Percentiles rank a stretch among this genome's conserved stretches.
These are phyloP conservation scores for Psophocarpus tetragonolobus DNA, from an alignment of 306 rosid genomes.

Conservation along the genomic window DNA sequence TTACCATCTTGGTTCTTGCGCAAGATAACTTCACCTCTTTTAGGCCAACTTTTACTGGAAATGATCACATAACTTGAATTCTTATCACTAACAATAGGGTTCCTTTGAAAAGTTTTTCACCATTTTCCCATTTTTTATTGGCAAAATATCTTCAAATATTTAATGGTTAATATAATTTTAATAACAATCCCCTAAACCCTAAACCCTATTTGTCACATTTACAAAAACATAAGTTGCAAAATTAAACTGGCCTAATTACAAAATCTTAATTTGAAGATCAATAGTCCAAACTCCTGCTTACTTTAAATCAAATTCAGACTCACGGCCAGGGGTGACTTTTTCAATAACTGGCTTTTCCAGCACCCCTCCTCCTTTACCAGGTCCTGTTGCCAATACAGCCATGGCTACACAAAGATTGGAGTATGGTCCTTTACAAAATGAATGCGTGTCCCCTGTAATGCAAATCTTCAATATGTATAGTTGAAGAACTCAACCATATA, in stretches of 20 bases:
- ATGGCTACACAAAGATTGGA: conserved; percentile 51
- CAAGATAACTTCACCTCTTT: conserved; percentile 12
- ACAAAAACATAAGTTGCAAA: not conserved
- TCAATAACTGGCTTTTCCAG: conserved; percentile 66
- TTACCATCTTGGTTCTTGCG: not conserved
- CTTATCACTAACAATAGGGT: not conserved
- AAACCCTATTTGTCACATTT: not conserved
- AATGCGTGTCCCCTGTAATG: conserved; percentile 60
- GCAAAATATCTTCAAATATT: not conserved
- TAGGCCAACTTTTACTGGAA: not conserved
- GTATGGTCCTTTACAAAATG: conserved; percentile 58
- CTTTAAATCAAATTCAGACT: conserved; percentile 74
- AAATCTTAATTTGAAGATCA: conserved; percentile 14
- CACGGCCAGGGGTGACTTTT: conserved; percentile 60
- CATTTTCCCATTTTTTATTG: not conserved
- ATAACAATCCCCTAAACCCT: not conserved
- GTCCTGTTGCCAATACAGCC: conserved; percentile 45
- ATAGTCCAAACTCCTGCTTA: conserved; percentile 31
- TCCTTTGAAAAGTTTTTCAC: not conserved
- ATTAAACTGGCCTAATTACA: not conserved
- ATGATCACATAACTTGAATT: conserved; percentile 5
- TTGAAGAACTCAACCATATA: conserved; percentile 7
- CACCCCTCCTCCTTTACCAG: conserved; percentile 68
- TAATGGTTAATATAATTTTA: not conserved
- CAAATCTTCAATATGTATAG: conserved; percentile 21